Base-by-base conservation (phyloP, 2,329 filamentous ascomycete genomes). In the Ophiostoma sp. region DNA sequence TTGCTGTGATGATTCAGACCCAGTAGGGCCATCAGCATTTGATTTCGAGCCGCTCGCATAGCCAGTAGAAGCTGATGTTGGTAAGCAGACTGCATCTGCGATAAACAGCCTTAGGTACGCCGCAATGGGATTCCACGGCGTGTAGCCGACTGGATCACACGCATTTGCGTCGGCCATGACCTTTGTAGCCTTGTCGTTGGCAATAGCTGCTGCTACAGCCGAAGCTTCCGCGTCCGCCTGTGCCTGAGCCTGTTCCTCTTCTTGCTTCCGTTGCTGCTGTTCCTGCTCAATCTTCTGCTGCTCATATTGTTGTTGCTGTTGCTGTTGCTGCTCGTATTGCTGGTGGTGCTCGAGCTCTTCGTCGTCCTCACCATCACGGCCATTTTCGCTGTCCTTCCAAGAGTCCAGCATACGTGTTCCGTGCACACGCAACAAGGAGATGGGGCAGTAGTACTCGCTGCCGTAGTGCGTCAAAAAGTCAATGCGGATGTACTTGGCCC, bases 321-420 rank as follows among this genome's bases (percentile, higher is more conserved):
- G 70, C 25, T 72, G 63, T 2, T 79, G 76, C 36, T 78, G 78
- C 72, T 84, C 81, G 33, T 79, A 25, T 36, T 68, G 63, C 42
- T 71, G 59, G 3, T 64, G 12, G 15, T 57, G 89, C n/a, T 90
- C 52, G 0, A 59, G 73, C 70, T 78, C 79, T 12, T 75, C 82
- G 42, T 88, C 85, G 22, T 89, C 88, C 19, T 92, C 89, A n/a
- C 91, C 87, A 66, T 89, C 88, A 72, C 88, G 88, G 19, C 87
- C 84, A 55, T 86, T 84, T 76, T 97, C 93, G 73, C 93, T 91
- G 72, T 97, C 93, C 79, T 95, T 94, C 84, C 93, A 93, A 73
- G 95, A 95, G 80, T 99, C 94, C 78, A 98, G 89, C 90, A 99
- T 92, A 85, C 97, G 96, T 0, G 95, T 97, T 7, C 96, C 96